phyloP scores from a whole-genome alignment of 2,329 filamentous ascomycete genomes.

The Lachnellula subtilissima region DNA sequence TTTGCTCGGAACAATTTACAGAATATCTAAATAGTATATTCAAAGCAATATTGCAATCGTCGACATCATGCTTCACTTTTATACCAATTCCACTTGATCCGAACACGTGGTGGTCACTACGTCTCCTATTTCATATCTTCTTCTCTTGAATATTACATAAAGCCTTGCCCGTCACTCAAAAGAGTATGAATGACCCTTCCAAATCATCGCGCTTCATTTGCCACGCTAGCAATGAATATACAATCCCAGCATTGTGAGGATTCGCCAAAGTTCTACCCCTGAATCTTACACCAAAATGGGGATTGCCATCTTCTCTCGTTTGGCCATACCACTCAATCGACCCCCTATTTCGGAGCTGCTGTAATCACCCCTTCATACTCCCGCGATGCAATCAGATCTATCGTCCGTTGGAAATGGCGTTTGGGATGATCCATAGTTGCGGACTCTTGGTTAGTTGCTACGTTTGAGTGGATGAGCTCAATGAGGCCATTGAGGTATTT shows the following conservation, averaged over 20 bases:
- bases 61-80: too few species aligned
- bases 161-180: conserved; percentile 2
- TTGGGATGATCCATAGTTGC: conserved; percentile 81
- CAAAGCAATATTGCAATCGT: too few species aligned
- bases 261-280: conserved; percentile 3
- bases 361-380: conserved; percentile 86
- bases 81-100: not conserved
- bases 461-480: conserved; percentile 94
- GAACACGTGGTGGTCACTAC: conserved; percentile 1
- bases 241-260: conserved; percentile 8
- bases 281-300: conserved; percentile 21
- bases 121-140: conserved; percentile 6
- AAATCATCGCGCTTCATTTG: not conserved
- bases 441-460: conserved; percentile 78
- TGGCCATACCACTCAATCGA: not conserved
- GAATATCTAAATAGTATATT: too few species aligned
- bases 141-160: conserved; percentile 22
- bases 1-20: too few species aligned
- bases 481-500: conserved; percentile 98
- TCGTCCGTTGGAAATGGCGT: conserved; percentile 88
- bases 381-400: conserved; percentile 87
- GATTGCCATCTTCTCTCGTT: not conserved
- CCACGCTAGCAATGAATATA: conserved; percentile 5
- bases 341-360: conserved; percentile 35
- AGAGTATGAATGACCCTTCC: not conserved